These are phyloP conservation scores for Lomentospora prolificans DNA, from an alignment of 2,329 filamentous ascomycete genomes.

Conservation along the genomic window DNA sequence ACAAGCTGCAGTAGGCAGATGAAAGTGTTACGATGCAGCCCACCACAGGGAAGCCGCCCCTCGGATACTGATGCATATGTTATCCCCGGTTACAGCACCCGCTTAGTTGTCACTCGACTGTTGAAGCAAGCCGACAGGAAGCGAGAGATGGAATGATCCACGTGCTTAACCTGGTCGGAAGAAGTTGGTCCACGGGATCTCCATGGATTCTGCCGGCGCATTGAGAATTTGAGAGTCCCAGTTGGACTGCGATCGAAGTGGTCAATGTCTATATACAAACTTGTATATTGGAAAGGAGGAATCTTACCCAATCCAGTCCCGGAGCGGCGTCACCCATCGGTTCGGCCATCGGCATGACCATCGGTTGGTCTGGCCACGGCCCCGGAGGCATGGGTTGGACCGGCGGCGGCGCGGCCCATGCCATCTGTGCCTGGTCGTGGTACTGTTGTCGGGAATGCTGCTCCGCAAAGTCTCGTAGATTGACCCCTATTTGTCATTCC, in stretches of 20 bases:
- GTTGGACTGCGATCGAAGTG: slow-evolving; percentile 10
- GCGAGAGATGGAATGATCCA: no score
- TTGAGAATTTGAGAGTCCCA: slow-evolving; percentile 18
- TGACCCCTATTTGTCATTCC: not conserved
- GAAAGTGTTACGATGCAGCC: no score
- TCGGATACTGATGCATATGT: no score
- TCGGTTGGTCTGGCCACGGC: not conserved
- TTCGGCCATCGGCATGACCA: not conserved
- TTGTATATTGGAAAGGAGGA: not conserved
- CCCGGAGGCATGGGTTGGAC: not conserved
- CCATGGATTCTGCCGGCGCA: slow-evolving; percentile 13
- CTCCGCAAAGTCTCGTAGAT: slow-evolving; percentile 7
- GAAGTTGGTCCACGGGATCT: slow-evolving; percentile 18
- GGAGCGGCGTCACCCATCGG: not conserved
- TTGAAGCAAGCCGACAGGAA: no score
- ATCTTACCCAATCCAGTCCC: slow-evolving; percentile 11
- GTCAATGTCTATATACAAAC: not conserved
- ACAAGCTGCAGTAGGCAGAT: no score
- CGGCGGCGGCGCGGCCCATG: not conserved
- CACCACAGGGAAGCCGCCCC: no score
- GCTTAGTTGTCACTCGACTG: no score
- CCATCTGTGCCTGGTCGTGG: not conserved
- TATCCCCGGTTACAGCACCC: no score
- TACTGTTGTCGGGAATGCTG: not conserved
- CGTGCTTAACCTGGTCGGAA: slow-evolving; percentile 10